Evolutionary conservation across 73 alveolate species (phyloP), one percentile per base, ranked within the genome.

Genomic region (Paramecium octaurelia): DNA sequence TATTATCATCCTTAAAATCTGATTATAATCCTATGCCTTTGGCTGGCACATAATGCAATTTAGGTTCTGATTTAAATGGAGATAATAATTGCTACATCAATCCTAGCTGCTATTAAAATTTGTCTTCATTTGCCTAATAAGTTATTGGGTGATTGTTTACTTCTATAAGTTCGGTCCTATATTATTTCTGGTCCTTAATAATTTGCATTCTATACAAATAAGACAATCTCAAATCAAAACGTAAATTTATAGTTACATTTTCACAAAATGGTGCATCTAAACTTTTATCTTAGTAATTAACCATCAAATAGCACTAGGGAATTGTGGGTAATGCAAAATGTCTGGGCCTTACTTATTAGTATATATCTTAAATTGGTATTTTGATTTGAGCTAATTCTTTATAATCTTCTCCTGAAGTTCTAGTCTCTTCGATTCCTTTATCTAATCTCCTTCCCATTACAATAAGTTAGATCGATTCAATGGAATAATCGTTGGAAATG

Each of bases 251-350:
- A 11, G 42, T 21, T 14, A 75, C 88, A 75, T 34, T 44, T 16
- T 75, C 88, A 36, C 18, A 31, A 40, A 3, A 75, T 10, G 88
- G 69, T n/a, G 88, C 88, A 75, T 75, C 88, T 75, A 36, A 75
- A 9, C 60, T 34, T 75, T 36, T 11, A 75, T 75, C 88, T 36
- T 34, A 75, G n/a, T 75, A 75, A 40, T 36, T 34, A 21, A 75
- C 59, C 2, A 3, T 20, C 31, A 75, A 36, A 75, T 75, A 75
- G 11, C 42, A 36, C 35, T 75, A 11, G 1, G 88, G 88, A 14
- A 75, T 75, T 75, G 88, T 75, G 4, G 48, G 60, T 36, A 75
- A 35, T n/a, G 88, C 88, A 75, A 75, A 75, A 75, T 75, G 88
- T 75, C 88, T 34, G 5, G 88, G 69, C 16, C 31, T 75, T 75